Percentiles rank a stretch among this genome's conserved stretches.
Evolutionary conservation across 1,284 basidiomycete genomes (phyloP).

Genomic region (Flammula alnicola): DNA sequence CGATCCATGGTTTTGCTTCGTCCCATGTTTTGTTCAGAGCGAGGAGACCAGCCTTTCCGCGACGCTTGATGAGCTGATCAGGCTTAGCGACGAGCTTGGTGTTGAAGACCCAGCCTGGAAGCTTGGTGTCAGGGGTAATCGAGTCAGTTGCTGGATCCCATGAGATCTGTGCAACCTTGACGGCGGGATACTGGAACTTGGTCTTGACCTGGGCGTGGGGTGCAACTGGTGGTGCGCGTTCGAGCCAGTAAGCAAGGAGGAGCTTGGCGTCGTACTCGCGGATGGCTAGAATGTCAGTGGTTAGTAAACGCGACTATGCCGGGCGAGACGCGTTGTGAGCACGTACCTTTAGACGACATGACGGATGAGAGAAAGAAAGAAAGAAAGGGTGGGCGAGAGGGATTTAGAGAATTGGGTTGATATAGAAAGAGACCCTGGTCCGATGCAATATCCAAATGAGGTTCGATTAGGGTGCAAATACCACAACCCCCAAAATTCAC

Average conservation of each 20-base stretch:
- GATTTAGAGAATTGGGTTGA: conserved; percentile 23
- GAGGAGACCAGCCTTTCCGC: conserved; percentile 96
- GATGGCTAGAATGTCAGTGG: conserved; percentile 62
- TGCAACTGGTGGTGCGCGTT: conserved; percentile 72
- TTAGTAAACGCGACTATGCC: conserved; percentile 15
- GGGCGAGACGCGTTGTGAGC: conserved; percentile 1
- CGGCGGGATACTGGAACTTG: conserved; percentile 67
- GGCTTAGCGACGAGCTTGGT: conserved; percentile 93
- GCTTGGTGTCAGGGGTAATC: conserved; percentile 69
- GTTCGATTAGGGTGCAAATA: conserved; percentile 25
- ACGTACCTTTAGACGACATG: conserved; percentile 59
- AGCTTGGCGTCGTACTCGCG: conserved; percentile 96
- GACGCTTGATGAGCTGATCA: conserved; percentile 99
- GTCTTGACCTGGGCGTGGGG: conserved; percentile 55
- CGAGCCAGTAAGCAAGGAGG: conserved; percentile 91
- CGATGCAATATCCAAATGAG: conserved; percentile 27
- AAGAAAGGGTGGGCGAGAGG: conserved; percentile 23
- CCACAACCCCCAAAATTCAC: conserved; percentile 36
- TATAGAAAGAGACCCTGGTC: conserved; percentile 30
- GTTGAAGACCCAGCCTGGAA: conserved; percentile 74
- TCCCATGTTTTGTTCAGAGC: conserved; percentile 94
- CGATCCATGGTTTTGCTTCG: conserved; percentile 87
- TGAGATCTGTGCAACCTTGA: conserved; percentile 80
- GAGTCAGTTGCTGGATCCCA: conserved; percentile 87
- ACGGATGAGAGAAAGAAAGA: conserved; percentile 25